phyloP scores from a whole-genome alignment of 208 protist species.

The Leishmania aethiopica region DNA sequence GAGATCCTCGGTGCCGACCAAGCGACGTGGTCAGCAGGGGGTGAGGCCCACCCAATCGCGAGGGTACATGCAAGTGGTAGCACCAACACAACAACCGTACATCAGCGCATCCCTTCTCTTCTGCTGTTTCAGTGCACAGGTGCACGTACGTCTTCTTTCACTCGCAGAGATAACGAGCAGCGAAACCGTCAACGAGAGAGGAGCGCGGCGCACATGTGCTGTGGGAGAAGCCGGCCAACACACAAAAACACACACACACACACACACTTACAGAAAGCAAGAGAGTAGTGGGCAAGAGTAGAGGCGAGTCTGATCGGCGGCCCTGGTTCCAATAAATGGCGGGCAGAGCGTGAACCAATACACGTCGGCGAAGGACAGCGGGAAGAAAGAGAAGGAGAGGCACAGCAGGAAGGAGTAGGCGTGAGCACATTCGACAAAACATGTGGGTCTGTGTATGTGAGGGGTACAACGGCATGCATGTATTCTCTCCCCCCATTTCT shows the following conservation, averaged over 20 bases:
- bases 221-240: background rate
- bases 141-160: too few relatives aligned
- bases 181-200: too few relatives aligned
- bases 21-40: too few relatives aligned
- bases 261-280: background rate
- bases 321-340: background rate
- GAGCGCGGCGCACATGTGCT: too few relatives aligned
- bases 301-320: background rate
- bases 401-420: background rate
- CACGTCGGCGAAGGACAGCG: background rate
- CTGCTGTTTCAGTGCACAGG: too few relatives aligned
- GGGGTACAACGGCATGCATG: background rate
- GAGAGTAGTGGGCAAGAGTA: background rate
- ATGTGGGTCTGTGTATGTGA: too few relatives aligned
- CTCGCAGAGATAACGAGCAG: too few relatives aligned
- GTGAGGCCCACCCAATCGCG: too few relatives aligned
- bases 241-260: background rate
- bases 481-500: background rate
- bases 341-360: background rate
- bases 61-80: too few relatives aligned
- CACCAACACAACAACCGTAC: too few relatives aligned
- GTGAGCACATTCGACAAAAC: background rate
- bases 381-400: background rate
- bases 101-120: too few relatives aligned
- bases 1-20: too few relatives aligned